Conservation (phyloP, 495 filamentous ascomycete genomes). For the Hyaloscypha hepaticicola region DNA sequence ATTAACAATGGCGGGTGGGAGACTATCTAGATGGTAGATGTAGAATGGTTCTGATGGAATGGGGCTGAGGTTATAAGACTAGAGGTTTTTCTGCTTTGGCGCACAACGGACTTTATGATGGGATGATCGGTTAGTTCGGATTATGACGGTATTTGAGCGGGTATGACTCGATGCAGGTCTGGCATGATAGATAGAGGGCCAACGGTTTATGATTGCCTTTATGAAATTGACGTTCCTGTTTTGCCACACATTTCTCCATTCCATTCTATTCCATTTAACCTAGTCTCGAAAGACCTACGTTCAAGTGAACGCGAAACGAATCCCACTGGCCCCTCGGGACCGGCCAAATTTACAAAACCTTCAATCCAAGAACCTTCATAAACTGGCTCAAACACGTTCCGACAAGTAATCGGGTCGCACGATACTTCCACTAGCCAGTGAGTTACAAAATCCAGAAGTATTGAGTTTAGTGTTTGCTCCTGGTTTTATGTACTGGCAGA, state of each 20-base stretch:
- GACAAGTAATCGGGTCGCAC: no score
- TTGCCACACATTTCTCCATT: neutral
- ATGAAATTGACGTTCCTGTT: neutral
- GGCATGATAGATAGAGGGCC: neutral
- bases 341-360: no score
- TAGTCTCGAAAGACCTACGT: neutral
- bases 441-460: no score
- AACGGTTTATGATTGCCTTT: neutral
- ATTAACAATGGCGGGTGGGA: conserved; percentile 98
- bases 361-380: no score
- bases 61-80: neutral
- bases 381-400: no score
- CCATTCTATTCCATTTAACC: neutral
- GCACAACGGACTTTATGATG: neutral
- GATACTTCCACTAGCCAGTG: no score
- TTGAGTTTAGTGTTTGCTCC: no score
- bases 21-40: conserved; percentile 55
- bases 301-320: no score
- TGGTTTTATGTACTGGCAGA: no score
- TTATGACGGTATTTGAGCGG: neutral
- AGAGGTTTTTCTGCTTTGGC: neutral
- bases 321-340: no score
- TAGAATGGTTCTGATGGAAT: neutral
- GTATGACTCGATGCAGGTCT: neutral
- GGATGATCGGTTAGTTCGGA: neutral